Evolutionary conservation across 495 filamentous ascomycete genomes (phyloP).

Genomic region (Achaetomiella virescens): DNA sequence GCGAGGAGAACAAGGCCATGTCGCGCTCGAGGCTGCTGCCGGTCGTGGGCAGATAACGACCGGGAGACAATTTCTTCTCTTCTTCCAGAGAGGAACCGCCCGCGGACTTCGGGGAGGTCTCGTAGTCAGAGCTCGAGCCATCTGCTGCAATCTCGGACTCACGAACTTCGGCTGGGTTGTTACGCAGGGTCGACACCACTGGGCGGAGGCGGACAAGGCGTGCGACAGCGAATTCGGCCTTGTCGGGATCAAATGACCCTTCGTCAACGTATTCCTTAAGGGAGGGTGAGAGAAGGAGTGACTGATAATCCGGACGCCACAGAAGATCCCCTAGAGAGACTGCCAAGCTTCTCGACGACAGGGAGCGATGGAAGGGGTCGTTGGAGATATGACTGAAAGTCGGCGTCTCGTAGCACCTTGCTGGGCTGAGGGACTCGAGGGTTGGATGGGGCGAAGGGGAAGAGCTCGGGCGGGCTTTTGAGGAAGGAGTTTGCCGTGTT

Average conservation of each 20-base stretch:
- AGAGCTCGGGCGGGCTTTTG: slow-evolving; percentile 28
- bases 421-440: slow-evolving; percentile 18
- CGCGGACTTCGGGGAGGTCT: slow-evolving; percentile 25
- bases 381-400: slow-evolving; percentile 27
- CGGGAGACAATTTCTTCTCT: slow-evolving; percentile 25
- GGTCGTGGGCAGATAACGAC: slow-evolving; percentile 30
- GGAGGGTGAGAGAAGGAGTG: slow-evolving; percentile 36
- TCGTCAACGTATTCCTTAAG: slow-evolving; percentile 34
- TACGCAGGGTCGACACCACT: neutral
- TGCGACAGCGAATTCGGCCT: slow-evolving; percentile 31
- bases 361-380: slow-evolving; percentile 43
- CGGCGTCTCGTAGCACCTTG: slow-evolving; percentile 19
- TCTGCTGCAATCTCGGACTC: slow-evolving; percentile 10
- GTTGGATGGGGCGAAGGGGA: slow-evolving; percentile 4
- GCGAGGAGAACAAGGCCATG: slow-evolving; percentile 24
- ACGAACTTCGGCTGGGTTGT: neutral
- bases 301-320: slow-evolving; percentile 17
- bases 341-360: neutral
- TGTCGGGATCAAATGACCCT: slow-evolving; percentile 34
- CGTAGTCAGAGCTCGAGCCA: slow-evolving; percentile 32
- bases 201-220: slow-evolving; percentile 14
- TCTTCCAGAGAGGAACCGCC: slow-evolving; percentile 17
- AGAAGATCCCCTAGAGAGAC: slow-evolving; percentile 15
- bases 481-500: slow-evolving; percentile 15
- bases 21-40: slow-evolving; percentile 32